A percentile compares a stretch with the other conserved stretches of the same genome.
Evolutionary conservation across 768 basidiomycete genomes (phyloP).

Genomic region (Flagelloscypha sp.): DNA sequence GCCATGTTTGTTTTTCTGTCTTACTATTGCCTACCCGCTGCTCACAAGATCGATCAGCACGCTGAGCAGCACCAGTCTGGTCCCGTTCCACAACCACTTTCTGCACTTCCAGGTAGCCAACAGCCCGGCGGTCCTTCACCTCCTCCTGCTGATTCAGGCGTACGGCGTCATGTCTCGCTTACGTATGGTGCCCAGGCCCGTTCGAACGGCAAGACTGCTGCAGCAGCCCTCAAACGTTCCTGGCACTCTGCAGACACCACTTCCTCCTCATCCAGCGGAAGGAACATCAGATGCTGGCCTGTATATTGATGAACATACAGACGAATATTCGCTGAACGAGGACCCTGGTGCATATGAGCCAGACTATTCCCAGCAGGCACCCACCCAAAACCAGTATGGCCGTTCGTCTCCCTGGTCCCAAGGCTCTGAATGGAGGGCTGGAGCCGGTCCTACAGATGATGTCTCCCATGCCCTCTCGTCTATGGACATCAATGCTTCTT

Average conservation of each 20-base stretch:
- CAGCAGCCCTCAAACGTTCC: slow-evolving; percentile 60
- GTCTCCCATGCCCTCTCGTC: slow-evolving; percentile 65
- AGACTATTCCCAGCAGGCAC: slow-evolving; percentile 42
- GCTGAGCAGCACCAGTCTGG: too few relatives aligned
- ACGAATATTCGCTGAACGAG: slow-evolving; percentile 50
- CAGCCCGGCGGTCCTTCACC: slow-evolving; percentile 62
- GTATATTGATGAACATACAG: slow-evolving; percentile 33
- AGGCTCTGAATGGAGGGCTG: slow-evolving; percentile 51
- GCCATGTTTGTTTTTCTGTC: slow-evolving; percentile 6
- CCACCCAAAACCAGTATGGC: slow-evolving; percentile 32
- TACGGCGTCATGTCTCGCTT: slow-evolving; percentile 74
- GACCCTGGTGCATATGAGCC: slow-evolving; percentile 46
- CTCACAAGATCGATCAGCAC: slow-evolving; percentile 17
- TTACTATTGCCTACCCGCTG: slow-evolving; percentile 9
- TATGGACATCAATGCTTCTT: slow-evolving; percentile 44
- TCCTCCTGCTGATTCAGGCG: slow-evolving; percentile 59
- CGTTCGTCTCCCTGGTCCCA: slow-evolving; percentile 60
- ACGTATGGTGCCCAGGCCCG: slow-evolving; percentile 62
- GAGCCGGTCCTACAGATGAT: slow-evolving; percentile 52
- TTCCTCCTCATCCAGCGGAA: slow-evolving; percentile 32
- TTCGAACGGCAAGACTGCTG: slow-evolving; percentile 40
- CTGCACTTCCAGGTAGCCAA: slow-evolving; percentile 36
- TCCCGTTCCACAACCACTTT: neutral
- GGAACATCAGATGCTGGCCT: slow-evolving; percentile 18
- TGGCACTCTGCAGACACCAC: slow-evolving; percentile 61